Base-by-base conservation (phyloP, 1,284 basidiomycete genomes). In the Rhodotorula mucilaginosa region DNA sequence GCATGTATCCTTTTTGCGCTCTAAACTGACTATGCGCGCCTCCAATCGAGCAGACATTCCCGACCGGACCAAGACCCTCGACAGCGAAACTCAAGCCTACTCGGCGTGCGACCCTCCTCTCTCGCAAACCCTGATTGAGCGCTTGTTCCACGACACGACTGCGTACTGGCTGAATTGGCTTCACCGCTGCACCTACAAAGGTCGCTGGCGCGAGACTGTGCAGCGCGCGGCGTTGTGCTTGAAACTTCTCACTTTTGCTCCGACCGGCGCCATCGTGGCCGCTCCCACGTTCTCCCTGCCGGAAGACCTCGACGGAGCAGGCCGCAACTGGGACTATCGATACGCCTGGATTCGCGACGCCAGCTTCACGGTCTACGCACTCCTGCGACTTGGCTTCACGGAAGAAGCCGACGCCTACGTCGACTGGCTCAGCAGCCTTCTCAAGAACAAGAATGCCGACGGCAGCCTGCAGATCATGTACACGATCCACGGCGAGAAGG, bases 241-340 rank as follows among this genome's bases (percentile, higher is more conserved):
- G 67, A 91, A 91, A 80, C 83, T 93, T n/a, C 84, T 93, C 71
- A 92, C 92, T 58, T 93, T 86, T 78, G 90, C 92, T 78, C 90
- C 90, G 0, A 93, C 91, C 1, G 80, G 92, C 39, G 93, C 93
- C 1, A 90, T 95, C 61, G 88, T 96, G 7, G 93, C 93, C 0
- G 93, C 91, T 72, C 93, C 94, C 0, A 97, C 93, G 0, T 97
- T 97, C 82, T 91, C 90, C 74, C 83, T 97, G 16, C 93, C 93
- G 0, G 94, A 97, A 80, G 90, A 88, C 75, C 91, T 96, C 1
- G 62, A 75, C 49, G 92, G 92, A 0, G 93, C 92, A 2, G 88
- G 87, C 0, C 48, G 92, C 63, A 94, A 95, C 79, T 95, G 92
- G 91, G 88, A 78, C 39, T 83, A 56, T 76, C 81, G 70, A 21